Conservation (phyloP, 2,329 filamentous ascomycete genomes). For the Paecilomyces formosus region DNA sequence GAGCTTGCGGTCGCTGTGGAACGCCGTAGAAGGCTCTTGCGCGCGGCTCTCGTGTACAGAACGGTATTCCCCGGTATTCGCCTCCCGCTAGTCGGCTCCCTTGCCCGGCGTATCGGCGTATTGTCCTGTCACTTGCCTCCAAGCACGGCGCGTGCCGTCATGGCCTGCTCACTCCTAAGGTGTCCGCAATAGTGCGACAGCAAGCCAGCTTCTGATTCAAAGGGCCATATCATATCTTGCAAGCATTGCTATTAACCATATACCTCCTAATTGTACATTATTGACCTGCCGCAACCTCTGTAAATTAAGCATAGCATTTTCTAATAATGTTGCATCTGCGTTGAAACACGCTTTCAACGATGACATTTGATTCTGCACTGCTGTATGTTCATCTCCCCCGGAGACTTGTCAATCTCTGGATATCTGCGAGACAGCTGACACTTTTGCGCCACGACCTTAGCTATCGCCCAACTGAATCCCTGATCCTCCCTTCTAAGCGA, state of each 20-base stretch:
- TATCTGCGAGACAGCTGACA: constrained; percentile 8
- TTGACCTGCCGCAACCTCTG: constrained; percentile 5
- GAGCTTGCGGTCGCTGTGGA: constrained; percentile 1
- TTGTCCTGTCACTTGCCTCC: background rate
- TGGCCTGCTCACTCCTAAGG: background rate
- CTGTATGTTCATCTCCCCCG: constrained; percentile 18
- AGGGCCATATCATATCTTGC: background rate
- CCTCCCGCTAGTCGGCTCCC: background rate
- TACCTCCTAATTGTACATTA: background rate
- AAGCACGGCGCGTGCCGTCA: background rate
- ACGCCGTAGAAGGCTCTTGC: background rate
- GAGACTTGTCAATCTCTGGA: constrained; percentile 5
- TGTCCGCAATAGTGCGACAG: background rate
- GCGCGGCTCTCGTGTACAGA: background rate
- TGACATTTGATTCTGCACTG: constrained; percentile 35
- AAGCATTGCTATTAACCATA: background rate
- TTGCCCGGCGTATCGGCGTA: constrained; percentile 2
- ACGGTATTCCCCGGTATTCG: background rate
- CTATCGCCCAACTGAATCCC: constrained; percentile 57
- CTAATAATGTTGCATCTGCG: constrained; percentile 26
- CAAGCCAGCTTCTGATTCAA: background rate
- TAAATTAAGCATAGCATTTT: constrained; percentile 5
- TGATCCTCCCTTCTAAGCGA: constrained; percentile 54
- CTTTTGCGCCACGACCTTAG: constrained; percentile 32
- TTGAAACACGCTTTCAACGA: constrained; percentile 21